A percentile compares a stretch with the other conserved stretches of the same genome.
These are phyloP conservation scores for Stemphylium beticola DNA, from an alignment of 2,329 filamentous ascomycete species.

Conservation along the genomic window DNA sequence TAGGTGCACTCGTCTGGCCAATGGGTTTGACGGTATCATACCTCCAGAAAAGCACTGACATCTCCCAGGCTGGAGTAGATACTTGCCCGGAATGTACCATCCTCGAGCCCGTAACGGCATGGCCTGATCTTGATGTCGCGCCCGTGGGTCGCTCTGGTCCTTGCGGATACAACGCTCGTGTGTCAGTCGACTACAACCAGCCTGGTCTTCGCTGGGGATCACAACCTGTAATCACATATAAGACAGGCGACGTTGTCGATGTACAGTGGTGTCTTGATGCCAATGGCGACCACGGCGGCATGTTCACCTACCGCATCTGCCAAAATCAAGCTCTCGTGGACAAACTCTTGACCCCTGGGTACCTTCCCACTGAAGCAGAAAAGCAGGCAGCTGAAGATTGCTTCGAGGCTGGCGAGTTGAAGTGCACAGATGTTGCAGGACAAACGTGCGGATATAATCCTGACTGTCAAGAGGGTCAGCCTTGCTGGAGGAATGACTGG, in stretches of 20 bases:
- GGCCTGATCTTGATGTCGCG: conserved; percentile 39
- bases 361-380: conserved; percentile 42
- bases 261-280: conserved; percentile 46
- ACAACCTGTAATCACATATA: conserved; percentile 39
- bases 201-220: conserved; percentile 40
- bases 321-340: conserved; percentile 41
- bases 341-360: conserved; percentile 38
- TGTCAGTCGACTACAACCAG: conserved; percentile 44
- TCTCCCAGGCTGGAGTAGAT: conserved; percentile 29
- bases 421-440: conserved; percentile 41
- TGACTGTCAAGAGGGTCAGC: conserved; percentile 37
- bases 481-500: conserved; percentile 45
- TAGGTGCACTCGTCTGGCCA: background rate
- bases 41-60: background rate
- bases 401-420: conserved; percentile 35
- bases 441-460: conserved; percentile 40
- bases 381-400: conserved; percentile 44
- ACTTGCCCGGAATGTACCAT: conserved; percentile 47
- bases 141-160: conserved; percentile 41
- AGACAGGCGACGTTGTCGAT: conserved; percentile 34
- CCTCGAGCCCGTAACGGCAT: conserved; percentile 42
- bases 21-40: too few relatives aligned
- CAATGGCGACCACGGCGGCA: conserved; percentile 45
- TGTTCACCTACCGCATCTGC: conserved; percentile 46
- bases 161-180: conserved; percentile 46